A percentile compares a stretch with the other conserved stretches of the same genome.
phyloP scores from a whole-genome alignment of 441 rosid species.

The Capsella rubella region DNA sequence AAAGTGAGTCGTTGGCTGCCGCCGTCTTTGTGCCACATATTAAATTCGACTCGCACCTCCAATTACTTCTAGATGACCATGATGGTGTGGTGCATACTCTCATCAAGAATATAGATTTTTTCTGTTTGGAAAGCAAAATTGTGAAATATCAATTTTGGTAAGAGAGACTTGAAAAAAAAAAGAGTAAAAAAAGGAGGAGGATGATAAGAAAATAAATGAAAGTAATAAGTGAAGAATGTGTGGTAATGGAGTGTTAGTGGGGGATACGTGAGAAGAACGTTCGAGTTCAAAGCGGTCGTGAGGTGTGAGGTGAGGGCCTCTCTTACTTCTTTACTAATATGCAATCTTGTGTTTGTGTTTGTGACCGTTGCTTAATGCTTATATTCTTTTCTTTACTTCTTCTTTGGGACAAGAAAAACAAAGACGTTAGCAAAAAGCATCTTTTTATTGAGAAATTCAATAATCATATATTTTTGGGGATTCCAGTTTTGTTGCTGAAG shows the following conservation, averaged over 20 bases:
- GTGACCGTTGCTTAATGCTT: conserved; percentile 39
- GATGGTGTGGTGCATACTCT: too few relatives aligned
- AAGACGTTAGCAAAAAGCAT: conserved; percentile 31
- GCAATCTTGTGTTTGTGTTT: background rate
- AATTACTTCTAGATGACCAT: too few relatives aligned
- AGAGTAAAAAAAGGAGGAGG: background rate
- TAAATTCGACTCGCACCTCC: too few relatives aligned
- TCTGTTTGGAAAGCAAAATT: background rate
- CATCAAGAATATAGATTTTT: background rate
- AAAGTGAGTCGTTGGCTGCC: conserved; percentile 7
- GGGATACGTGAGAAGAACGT: conserved; percentile 44
- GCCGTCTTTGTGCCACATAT: conserved; percentile 16
- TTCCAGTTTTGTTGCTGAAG: conserved; percentile 4
- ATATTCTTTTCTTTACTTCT: background rate
- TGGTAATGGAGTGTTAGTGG: conserved; percentile 41
- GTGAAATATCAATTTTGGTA: background rate
- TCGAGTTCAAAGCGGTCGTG: conserved; percentile 2
- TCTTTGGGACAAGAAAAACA: background rate
- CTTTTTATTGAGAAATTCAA: background rate
- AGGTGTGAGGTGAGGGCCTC: too few relatives aligned
- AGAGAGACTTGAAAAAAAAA: too few relatives aligned
- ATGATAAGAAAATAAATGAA: background rate
- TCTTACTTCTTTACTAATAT: background rate
- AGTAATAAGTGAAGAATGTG: conserved; percentile 2
- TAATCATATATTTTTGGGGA: background rate